Percentiles rank a stretch among this genome's conserved stretches.
Evolutionary conservation across 345 rosid species (phyloP).

Genomic region (Schrenkiella parvula): DNA sequence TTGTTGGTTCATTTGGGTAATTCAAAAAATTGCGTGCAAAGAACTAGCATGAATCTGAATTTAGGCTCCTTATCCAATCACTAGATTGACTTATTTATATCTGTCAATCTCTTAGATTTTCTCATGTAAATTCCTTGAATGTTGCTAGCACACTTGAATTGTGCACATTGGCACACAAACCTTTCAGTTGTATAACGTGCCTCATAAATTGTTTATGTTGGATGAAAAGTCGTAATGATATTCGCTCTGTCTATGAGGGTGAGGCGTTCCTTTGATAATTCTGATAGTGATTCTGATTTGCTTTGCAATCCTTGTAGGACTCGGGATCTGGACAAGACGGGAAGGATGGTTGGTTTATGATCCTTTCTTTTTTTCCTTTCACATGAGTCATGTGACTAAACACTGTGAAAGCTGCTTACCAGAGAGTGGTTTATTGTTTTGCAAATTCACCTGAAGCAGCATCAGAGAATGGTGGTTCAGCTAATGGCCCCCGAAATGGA

Average conservation of each 20-base stretch:
- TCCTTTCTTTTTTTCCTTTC: neutral
- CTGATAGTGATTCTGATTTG: neutral
- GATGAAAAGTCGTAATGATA: neutral
- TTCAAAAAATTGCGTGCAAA: neutral
- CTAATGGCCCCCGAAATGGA: slow-evolving; percentile 64
- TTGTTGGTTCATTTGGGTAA: neutral
- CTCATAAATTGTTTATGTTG: neutral
- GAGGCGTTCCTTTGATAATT: neutral
- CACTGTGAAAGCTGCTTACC: slow-evolving; percentile 10
- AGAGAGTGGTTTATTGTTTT: slow-evolving; percentile 18
- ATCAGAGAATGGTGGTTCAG: slow-evolving; percentile 76
- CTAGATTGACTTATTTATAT: slow-evolving; percentile 1
- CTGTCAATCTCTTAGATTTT: neutral
- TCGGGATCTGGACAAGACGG: slow-evolving; percentile 78
- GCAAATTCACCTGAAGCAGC: slow-evolving; percentile 47
- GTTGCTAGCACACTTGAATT: neutral
- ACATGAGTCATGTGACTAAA: neutral
- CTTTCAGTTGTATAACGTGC: neutral
- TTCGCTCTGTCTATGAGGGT: neutral
- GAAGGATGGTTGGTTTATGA: slow-evolving; percentile 52
- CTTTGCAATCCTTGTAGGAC: slow-evolving; percentile 34
- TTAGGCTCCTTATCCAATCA: neutral
- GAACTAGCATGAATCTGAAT: slow-evolving; percentile 10
- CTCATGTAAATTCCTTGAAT: neutral
- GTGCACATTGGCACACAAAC: neutral